Percentiles rank a stretch among this genome's conserved stretches.
These are phyloP conservation scores for Prunus mira DNA, from an alignment of 306 rosid genomes.

Conservation along the genomic window DNA sequence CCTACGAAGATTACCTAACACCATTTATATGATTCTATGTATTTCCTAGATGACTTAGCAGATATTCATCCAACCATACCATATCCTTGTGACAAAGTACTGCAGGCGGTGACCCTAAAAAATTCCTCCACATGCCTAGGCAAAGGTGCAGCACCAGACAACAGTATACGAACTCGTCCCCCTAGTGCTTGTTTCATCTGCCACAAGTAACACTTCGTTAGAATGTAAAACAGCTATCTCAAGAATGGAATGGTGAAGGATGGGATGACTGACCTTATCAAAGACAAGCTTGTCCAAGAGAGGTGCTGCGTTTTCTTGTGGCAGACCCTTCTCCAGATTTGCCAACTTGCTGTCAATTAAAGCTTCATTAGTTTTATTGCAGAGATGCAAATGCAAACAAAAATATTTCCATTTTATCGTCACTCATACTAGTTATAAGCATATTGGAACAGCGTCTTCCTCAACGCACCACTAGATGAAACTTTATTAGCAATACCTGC, in stretches of 20 bases:
- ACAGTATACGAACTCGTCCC: constrained; percentile 65
- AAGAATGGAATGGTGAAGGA: constrained; percentile 3
- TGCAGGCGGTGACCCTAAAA: constrained; percentile 70
- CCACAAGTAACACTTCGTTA: constrained; percentile 7
- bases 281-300: constrained; percentile 78
- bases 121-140: constrained; percentile 84
- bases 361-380: constrained; percentile 31
- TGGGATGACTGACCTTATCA: constrained; percentile 50
- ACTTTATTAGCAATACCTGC: constrained; percentile 61
- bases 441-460: constrained; percentile 59
- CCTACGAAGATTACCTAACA: neutral
- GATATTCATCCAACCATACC: constrained; percentile 38
- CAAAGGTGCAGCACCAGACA: constrained; percentile 92
- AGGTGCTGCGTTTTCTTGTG: constrained; percentile 80
- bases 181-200: constrained; percentile 80
- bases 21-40: neutral
- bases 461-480: constrained; percentile 60
- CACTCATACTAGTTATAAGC: constrained; percentile 74
- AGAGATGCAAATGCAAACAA: constrained; percentile 18
- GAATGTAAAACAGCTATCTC: neutral
- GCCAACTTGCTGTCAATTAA: constrained; percentile 56
- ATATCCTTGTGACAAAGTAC: constrained; percentile 82
- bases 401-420: neutral
- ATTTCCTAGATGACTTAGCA: neutral
- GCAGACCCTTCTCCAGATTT: constrained; percentile 72